Evolutionary conservation across 768 basidiomycete genomes (phyloP).

Genomic region (Lactarius quietus): DNA sequence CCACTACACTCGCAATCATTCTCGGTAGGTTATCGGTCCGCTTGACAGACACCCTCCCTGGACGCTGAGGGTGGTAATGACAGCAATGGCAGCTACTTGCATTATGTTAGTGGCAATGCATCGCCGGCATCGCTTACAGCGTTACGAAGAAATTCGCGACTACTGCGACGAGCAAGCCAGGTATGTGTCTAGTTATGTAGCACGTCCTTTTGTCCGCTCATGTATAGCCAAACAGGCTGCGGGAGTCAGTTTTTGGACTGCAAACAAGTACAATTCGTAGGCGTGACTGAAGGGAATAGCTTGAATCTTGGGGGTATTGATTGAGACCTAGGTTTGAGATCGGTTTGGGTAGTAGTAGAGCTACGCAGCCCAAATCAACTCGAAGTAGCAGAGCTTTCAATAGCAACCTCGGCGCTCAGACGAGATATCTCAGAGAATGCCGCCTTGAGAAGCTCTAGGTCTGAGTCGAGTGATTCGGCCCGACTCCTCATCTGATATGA

Average conservation of each 20-base stretch:
- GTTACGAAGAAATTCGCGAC: conserved; percentile 24
- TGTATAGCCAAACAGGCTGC: conserved; percentile 14
- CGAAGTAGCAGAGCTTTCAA: conserved; percentile 35
- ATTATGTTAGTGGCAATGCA: conserved; percentile 25
- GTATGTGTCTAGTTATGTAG: conserved; percentile 8
- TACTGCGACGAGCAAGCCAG: conserved; percentile 26
- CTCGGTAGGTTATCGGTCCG: conserved; percentile 21
- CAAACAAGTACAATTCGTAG: neutral
- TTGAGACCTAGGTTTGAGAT: neutral
- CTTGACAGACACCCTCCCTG: neutral
- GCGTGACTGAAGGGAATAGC: conserved; percentile 1
- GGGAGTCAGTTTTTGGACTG: conserved; percentile 10
- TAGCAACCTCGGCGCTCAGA: conserved; percentile 61
- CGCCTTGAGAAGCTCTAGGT: conserved; percentile 73
- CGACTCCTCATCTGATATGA: conserved; percentile 76
- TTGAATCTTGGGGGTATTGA: neutral
- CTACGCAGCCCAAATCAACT: neutral
- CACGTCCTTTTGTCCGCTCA: neutral
- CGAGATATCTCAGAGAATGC: conserved; percentile 88
- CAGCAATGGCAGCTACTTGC: conserved; percentile 26
- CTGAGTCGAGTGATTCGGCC: conserved; percentile 80
- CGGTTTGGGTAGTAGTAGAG: neutral
- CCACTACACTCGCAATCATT: conserved; percentile 22
- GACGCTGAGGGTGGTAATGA: neutral
- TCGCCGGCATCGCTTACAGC: conserved; percentile 23